These are phyloP conservation scores for Fusarium buharicum DNA, from an alignment of 2,329 filamentous ascomycete genomes.

Conservation along the genomic window DNA sequence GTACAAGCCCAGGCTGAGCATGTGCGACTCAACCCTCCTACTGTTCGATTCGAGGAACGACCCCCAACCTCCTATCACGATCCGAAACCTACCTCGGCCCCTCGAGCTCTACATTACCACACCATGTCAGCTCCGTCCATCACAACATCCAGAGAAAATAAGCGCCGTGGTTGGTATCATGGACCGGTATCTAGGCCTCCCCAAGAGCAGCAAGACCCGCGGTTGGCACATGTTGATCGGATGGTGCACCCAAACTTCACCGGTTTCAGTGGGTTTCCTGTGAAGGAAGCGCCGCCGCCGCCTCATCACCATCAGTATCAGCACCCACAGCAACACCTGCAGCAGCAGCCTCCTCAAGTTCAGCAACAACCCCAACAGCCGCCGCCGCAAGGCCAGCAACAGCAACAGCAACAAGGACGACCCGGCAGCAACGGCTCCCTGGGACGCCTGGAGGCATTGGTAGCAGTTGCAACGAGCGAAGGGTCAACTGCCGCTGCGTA, in stretches of 20 bases:
- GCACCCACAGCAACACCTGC: conserved; percentile 6
- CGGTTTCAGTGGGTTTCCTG: conserved; percentile 63
- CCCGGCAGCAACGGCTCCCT: conserved; percentile 49
- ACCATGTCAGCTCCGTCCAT: conserved; percentile 69
- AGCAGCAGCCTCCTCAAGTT: conserved; percentile 16
- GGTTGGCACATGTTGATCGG: conserved; percentile 61
- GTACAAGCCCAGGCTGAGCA: conserved; percentile 66
- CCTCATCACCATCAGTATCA: conserved; percentile 46
- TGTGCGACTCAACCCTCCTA: conserved; percentile 56
- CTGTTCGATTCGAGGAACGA: conserved; percentile 66
- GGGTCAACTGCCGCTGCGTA: conserved; percentile 56
- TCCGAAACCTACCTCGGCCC: conserved; percentile 43
- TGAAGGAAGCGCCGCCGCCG: conserved; percentile 46
- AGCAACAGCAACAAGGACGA: conserved; percentile 47
- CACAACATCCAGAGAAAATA: conserved; percentile 67
- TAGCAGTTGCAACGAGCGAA: conserved; percentile 58
- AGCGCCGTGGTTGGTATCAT: conserved; percentile 79
- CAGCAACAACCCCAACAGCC: conserved; percentile 26
- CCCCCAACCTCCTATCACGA: conserved; percentile 51
- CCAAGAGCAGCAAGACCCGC: conserved; percentile 45
- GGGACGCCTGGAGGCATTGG: conserved; percentile 55
- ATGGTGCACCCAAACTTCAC: conserved; percentile 68
- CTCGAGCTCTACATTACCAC: conserved; percentile 61
- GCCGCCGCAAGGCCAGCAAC: conserved; percentile 15
- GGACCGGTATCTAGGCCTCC: conserved; percentile 54